Base-by-base conservation (phyloP, 148 eudicot species). In the Vaccinium macrocarpon region DNA sequence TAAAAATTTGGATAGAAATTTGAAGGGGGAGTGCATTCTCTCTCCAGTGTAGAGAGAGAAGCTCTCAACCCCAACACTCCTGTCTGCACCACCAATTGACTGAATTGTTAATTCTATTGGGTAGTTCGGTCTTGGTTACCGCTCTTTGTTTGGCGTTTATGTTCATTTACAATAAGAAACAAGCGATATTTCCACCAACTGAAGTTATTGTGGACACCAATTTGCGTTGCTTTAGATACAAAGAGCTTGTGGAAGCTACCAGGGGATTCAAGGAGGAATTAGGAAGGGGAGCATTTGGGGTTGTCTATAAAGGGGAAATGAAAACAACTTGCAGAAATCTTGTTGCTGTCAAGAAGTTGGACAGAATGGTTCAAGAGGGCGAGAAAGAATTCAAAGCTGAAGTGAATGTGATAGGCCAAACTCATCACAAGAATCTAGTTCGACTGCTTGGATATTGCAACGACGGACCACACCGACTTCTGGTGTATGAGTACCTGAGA, bases 171-270 rank as follows among this genome's bases (percentile, higher is more conserved):
- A 3, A 27, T 0, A 76, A 81, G 50, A 87, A 77, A 38, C 35
- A 4, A 1, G 46, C 1, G 15, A 38, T 1, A 6, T 3, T 3
- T 35, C 6, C 1, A 3, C 4, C 11, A 23, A 42, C 38, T 75
- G 7, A 19, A 38, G 48, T 5, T 8, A 29, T 6, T 21, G 46
- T 3, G 48, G 78, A 57, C 23, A 53, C 84, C 27, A 84, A 66
- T 68, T 80, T 87, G 66, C 80, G 72, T 78, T 82, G 82, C 79
- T 91, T 91, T 81, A 85, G 83, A 15, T 86, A 86, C 71, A 68
- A 86, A 84, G 93, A 87, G 81, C 94, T 91, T 29, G 86, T 29
- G 61, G 80, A 86, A n/a, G 92, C 94, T 13, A 92, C 94, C 50
- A 8, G 81, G 66, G 92, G 87, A 71, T 92, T 91, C 71, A 86